phyloP scores from a whole-genome alignment of 148 eudicot species.

The Agrostemma githago region DNA sequence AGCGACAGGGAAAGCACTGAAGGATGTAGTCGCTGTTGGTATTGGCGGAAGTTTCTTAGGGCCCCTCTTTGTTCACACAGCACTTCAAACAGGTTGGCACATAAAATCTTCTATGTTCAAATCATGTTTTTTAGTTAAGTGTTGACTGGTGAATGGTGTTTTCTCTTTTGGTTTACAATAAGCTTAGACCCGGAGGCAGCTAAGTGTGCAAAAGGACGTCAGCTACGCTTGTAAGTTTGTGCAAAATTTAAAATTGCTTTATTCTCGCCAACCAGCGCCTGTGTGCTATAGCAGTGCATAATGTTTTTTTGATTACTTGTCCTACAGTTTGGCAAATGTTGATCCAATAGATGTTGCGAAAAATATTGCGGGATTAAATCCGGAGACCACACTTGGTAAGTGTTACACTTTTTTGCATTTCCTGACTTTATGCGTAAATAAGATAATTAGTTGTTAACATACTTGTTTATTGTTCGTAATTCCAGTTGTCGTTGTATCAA shows the following conservation, averaged over 20 bases:
- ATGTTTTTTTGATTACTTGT: slow-evolving; percentile 14
- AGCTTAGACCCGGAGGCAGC: slow-evolving; percentile 68
- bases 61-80: slow-evolving; percentile 95
- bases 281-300: neutral
- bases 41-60: slow-evolving; percentile 99
- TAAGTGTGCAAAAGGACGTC: slow-evolving; percentile 75
- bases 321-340: slow-evolving; percentile 89
- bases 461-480: slow-evolving; percentile 15
- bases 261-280: neutral
- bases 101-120: neutral
- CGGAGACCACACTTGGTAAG: slow-evolving; percentile 92
- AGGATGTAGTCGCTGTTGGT: slow-evolving; percentile 77
- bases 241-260: neutral
- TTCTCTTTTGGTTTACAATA: slow-evolving; percentile 13
- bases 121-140: neutral
- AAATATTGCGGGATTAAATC: slow-evolving; percentile 77
- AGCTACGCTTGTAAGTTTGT: slow-evolving; percentile 84
- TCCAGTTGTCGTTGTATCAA: slow-evolving; percentile 96
- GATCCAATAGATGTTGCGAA: slow-evolving; percentile 94
- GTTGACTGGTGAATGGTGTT: neutral
- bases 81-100: slow-evolving; percentile 89
- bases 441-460: neutral
- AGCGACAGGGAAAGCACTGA: slow-evolving; percentile 81
- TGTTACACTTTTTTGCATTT: slow-evolving; percentile 8
- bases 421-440: neutral